Base-by-base conservation (phyloP, 345 rosid species). In the Corchorus olitorius region DNA sequence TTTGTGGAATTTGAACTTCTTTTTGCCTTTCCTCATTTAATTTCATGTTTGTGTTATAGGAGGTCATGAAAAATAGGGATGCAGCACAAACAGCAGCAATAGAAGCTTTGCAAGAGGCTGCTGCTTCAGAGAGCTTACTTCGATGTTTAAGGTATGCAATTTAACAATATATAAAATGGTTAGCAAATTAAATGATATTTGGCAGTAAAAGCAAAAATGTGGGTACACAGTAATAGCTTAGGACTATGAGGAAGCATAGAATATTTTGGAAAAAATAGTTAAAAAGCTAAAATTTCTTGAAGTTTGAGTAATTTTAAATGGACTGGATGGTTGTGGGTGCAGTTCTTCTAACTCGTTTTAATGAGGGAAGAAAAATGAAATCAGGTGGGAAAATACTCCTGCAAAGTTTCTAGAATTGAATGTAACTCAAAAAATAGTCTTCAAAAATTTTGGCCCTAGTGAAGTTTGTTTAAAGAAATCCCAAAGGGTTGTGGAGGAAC, bases 41-140 rank as follows among this genome's bases (percentile, higher is more conserved):
- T 50, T 9, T 20, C 12, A 35, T 5, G 10, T 77, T 71, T 34
- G 65, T 78, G n/a, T 78, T 73, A 27, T 86, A 96, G 99, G 97
- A 89, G 78, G 92, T 96, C 60, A 82, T 92, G 89, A 96, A 84
- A 89, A 89, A 87, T 65, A 88, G 98, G 82, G 99, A 96, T 80
- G 88, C 93, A 53, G 98, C 98, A 66, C 96, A 91, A 85, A 81
- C 81, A 45, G 98, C 94, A 1, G 98, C 97, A 15, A 78, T 91
- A 61, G 98, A 92, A 79, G 97, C 98, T 79, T 82, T 96, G 83
- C 97, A 89, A 76, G 99, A 96, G 86, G 98, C 99, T 66, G 88
- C 97, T 77, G 94, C 90, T 81, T 84, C 97, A n/a, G 98, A 93
- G 87, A 91, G 93, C 85, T 87, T 93, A 77, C 97, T 96, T 68